Evolutionary conservation across 352 stramenopile genomes (phyloP).

Genomic region (Pythium phragmiticola): DNA sequence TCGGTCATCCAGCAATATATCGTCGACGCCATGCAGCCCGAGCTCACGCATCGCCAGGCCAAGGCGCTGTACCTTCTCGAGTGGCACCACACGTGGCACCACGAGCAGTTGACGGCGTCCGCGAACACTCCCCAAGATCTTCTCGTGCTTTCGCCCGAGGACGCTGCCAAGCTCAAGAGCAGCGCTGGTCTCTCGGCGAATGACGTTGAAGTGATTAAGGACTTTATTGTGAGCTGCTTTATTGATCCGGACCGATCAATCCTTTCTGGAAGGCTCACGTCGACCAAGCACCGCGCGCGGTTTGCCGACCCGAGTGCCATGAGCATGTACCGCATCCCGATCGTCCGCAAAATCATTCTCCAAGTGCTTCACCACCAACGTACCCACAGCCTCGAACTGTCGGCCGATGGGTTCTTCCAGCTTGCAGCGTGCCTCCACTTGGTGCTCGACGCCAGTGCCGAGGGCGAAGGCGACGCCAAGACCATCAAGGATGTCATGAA

Average conservation of each 20-base stretch:
- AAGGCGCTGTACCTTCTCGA: constrained; percentile 79
- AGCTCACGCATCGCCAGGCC: constrained; percentile 75
- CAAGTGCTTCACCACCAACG: constrained; percentile 71
- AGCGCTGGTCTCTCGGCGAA: constrained; percentile 50
- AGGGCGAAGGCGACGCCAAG: constrained; percentile 55
- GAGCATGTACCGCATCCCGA: constrained; percentile 63
- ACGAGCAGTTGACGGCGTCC: constrained; percentile 42
- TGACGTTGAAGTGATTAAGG: constrained; percentile 83
- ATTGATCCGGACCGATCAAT: constrained; percentile 50
- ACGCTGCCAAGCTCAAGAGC: constrained; percentile 55
- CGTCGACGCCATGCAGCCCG: constrained; percentile 75
- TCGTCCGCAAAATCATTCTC: constrained; percentile 70
- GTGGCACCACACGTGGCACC: constrained; percentile 74
- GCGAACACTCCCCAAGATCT: constrained; percentile 49
- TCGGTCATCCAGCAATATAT: constrained; percentile 87
- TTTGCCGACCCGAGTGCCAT: constrained; percentile 62
- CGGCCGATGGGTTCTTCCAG: constrained; percentile 50
- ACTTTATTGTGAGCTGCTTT: constrained; percentile 85
- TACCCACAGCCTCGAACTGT: constrained; percentile 53
- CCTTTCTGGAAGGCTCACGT: constrained; percentile 30
- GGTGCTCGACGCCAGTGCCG: constrained; percentile 59
- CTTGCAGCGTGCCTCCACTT: constrained; percentile 53
- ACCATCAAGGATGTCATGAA: constrained; percentile 80
- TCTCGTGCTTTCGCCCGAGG: constrained; percentile 42
- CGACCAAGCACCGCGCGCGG: constrained; percentile 54